Conservation (phyloP, 1,139 yeast genomes). For the Saccharomyces hybrid region DNA sequence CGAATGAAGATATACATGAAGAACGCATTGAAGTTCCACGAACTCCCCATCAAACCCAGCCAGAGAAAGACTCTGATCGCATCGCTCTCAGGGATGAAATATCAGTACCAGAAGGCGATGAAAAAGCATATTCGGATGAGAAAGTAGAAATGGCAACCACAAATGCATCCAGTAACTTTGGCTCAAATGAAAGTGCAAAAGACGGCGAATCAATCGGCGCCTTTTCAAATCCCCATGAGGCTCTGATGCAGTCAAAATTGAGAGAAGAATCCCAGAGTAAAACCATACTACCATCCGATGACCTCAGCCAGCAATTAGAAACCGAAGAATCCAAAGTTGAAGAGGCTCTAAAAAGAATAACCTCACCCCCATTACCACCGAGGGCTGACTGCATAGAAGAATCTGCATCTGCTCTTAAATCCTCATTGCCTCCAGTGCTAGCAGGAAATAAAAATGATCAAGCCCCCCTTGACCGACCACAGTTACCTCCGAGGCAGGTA, state of each 20-base stretch:
- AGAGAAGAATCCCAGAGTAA: conserved; percentile 22
- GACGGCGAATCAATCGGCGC: neutral
- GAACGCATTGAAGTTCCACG: neutral
- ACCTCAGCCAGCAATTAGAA: conserved; percentile 2
- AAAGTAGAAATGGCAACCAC: neutral
- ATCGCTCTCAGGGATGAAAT: neutral
- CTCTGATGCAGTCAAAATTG: neutral
- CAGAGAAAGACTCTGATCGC: neutral
- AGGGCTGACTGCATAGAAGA: conserved; percentile 5
- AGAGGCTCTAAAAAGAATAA: conserved; percentile 1
- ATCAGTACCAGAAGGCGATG: neutral
- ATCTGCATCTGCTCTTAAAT: neutral
- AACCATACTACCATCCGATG: conserved; percentile 55
- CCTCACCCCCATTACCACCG: conserved; percentile 10
- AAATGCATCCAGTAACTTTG: neutral
- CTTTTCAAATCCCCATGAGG: neutral
- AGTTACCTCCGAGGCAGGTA: neutral
- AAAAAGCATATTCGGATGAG: neutral
- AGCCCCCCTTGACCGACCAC: conserved; percentile 4
- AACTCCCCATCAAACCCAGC: neutral
- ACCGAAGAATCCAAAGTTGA: conserved; percentile 4
- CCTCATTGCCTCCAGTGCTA: conserved; percentile 7
- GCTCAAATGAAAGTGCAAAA: neutral
- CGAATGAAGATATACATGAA: neutral
- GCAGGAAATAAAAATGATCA: conserved; percentile 3